Base-by-base conservation (phyloP, 2,329 filamentous ascomycete genomes). In the Xylariales sp. region DNA sequence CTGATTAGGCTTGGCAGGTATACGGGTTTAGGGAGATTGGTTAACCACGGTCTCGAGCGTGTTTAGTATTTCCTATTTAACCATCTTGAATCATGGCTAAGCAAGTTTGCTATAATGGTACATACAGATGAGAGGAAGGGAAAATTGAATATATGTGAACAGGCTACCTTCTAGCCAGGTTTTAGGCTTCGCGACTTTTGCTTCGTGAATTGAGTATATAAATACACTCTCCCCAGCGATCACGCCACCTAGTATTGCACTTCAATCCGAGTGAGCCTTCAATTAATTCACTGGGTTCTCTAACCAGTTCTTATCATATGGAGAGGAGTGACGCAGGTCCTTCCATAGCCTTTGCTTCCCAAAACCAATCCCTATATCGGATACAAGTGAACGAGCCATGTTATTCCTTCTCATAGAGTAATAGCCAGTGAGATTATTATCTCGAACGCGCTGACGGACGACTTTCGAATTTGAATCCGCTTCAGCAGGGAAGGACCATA, bases 291-390 rank as follows among this genome's bases (percentile, higher is more conserved):
- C 71, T 28, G 67, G 70, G 53, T 72, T 71, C 5, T 75, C 72
- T 14, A 76, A 43, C 75, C 75, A 76, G 49, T 76, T 71, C 46
- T 70, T 74, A 36, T 70, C 50, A 18, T 50, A 43, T 32, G 18
- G 54, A 34, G 64, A 69, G 34, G 64, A 53, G 12, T 68, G 68
- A 4, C 39, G 41, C 16, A 50, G n/a, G 16, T 50, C 36, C 18
- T n/a, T 73, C 76, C 76, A 78, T 56, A 76, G 63, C 34, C 70
- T 65, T 53, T 76, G 73, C 14, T 57, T 55, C 45, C 54, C 46
- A 30, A 75, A 71, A 54, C 64, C 63, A 46, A 36, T 46, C 16
- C 50, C 32, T 5, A n/a, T 45, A 32, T 53, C 46, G 12, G 9
- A 10, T 28, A n/a, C 36, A 12, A 39, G 32, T 34, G 28, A 39